Percentiles rank a stretch among this genome's conserved stretches.
Evolutionary conservation across 2,329 filamentous ascomycete genomes (phyloP).

Genomic region (Claviceps paspali): DNA sequence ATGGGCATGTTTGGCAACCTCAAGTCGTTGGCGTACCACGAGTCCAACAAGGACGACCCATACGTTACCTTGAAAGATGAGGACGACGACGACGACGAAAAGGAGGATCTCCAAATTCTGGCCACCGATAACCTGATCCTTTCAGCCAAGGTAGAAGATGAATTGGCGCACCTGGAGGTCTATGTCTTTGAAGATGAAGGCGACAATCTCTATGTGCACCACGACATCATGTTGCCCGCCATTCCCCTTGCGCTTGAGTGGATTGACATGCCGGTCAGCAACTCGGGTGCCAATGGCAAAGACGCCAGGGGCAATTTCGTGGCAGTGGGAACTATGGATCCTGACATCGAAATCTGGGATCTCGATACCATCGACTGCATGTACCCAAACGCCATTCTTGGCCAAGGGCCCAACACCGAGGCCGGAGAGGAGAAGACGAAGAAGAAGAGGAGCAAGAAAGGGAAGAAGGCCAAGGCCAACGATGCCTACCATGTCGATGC

Average conservation of each 20-base stretch:
- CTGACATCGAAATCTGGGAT: constrained; percentile 98
- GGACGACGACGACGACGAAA: constrained; percentile 59
- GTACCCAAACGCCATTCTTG: constrained; percentile 94
- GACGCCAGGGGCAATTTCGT: constrained; percentile 75
- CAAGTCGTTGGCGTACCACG: constrained; percentile 85
- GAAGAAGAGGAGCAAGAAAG: constrained; percentile 76
- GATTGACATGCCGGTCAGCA: constrained; percentile 81
- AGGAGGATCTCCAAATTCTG: constrained; percentile 85
- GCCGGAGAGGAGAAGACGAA: constrained; percentile 52
- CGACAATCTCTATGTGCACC: constrained; percentile 96
- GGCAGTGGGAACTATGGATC: constrained; percentile 91
- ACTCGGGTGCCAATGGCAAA: constrained; percentile 40
- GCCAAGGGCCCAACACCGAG: constrained; percentile 46
- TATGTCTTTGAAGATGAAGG: constrained; percentile 93
- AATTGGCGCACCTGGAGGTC: constrained; percentile 89
- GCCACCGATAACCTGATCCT: constrained; percentile 86
- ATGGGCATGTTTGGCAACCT: constrained; percentile 93
- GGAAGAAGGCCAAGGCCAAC: constrained; percentile 62
- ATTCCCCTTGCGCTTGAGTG: constrained; percentile 94
- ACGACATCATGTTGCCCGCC: constrained; percentile 97
- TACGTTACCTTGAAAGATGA: constrained; percentile 79
- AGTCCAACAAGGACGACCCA: constrained; percentile 85
- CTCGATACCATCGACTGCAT: constrained; percentile 92
- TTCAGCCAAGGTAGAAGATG: constrained; percentile 88
- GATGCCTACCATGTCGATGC: constrained; percentile 89